Conservation (phyloP, 1,139 yeast species). For the Meyerozyma carpophila region DNA sequence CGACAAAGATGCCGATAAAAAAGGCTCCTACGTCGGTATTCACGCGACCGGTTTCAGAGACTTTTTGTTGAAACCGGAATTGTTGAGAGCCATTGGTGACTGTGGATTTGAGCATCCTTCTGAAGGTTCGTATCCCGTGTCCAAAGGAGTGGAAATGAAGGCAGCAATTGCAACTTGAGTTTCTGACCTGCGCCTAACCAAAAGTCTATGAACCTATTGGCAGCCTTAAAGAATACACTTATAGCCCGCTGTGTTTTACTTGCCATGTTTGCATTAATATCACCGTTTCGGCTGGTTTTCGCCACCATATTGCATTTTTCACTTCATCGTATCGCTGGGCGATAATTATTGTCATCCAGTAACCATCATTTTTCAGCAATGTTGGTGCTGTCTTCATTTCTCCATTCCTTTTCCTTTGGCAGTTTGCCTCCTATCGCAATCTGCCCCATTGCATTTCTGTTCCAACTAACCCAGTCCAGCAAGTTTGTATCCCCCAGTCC, state of each 20-base stretch:
- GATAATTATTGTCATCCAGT: no score
- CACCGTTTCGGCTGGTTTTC: no score
- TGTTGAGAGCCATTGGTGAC: constrained; percentile 95
- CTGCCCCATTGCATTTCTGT: background rate
- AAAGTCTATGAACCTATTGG: background rate
- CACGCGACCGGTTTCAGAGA: constrained; percentile 99
- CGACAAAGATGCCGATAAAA: constrained; percentile 66
- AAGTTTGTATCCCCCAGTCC: constrained; percentile 97
- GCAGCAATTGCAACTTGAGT: background rate
- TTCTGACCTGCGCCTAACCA: background rate
- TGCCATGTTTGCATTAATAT: no score
- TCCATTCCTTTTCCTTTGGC: background rate
- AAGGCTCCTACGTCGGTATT: constrained; percentile 96
- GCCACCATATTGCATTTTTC: background rate
- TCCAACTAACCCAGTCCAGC: constrained; percentile 63
- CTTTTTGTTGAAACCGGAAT: constrained; percentile 91
- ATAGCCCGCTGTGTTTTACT: no score
- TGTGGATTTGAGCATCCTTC: constrained; percentile 99
- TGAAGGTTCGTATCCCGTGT: constrained; percentile 67
- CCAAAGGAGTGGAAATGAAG: background rate
- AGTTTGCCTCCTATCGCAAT: background rate
- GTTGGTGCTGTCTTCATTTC: background rate
- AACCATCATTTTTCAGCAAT: background rate
- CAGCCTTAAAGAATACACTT: no score
- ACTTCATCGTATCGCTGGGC: no score